Evolutionary conservation across 2,329 filamentous ascomycete genomes (phyloP), one percentile per base, ranked within the genome.

Genomic region (Colletotrichum sp.): DNA sequence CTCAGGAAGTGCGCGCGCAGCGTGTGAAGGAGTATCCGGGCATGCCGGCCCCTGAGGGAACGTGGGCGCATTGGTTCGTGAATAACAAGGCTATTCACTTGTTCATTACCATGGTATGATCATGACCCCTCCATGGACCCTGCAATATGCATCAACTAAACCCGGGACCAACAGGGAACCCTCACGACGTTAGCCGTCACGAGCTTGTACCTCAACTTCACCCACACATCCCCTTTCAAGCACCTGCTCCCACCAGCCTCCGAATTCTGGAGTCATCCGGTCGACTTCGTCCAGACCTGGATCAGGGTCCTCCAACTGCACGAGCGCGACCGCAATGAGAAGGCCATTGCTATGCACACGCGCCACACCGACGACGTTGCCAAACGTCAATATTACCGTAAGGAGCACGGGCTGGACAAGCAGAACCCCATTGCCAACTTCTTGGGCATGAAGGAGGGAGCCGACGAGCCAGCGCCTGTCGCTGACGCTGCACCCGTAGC

Each of bases 351-450:
- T 83, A 91, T 92, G 85, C 90, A 96, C 69, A 90, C 91, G 79
- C 89, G 89, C 80, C 92, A 92, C 77, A 88, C 95, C 70, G 95
- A 98, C 77, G 97, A 99, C 85, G 93, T 97, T 33, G 90, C 93
- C 82, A 98, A 98, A 90, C 90, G 96, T 79, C 90, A 90, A 75
- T 92, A 94, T 83, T 99, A 95, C 84, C 92, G 96, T 79, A 93
- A 95, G 84, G 95, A 93, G 74, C 95, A 98, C 86, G 95, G 95
- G 12, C 83, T 98, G 80, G 93, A 95, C 82, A 86, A 89, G 78
- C 87, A 89, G 79, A 86, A 90, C 66, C 87, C 88, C 36, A 87
- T 92, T 78, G 86, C 81, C 73, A 85, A 85, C 78, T 83, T 85
- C 82, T 82, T 76, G 81, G 78, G 59, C 80, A 81, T 83, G 43